phyloP scores from a whole-genome alignment of 2,329 filamentous ascomycete species.

The Calonectria pseudoreteaudii region DNA sequence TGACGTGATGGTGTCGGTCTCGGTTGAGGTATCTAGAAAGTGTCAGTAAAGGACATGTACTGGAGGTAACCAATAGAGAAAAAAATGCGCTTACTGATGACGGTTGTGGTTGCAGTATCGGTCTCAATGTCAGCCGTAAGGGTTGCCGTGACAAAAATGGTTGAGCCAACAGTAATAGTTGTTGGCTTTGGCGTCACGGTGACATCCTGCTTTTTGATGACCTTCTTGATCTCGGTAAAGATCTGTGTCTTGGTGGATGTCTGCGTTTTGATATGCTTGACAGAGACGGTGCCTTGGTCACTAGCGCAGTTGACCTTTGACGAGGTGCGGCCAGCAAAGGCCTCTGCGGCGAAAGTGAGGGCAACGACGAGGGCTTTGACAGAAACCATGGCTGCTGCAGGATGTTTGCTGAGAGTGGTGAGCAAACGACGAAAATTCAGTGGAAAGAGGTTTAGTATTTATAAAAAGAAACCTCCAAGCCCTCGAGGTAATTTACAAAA shows the following conservation, averaged over 20 bases:
- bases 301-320: conserved; percentile 1
- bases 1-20: background rate
- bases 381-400: background rate
- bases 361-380: background rate
- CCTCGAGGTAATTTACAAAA: too few relatives aligned
- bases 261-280: background rate
- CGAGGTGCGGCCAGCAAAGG: background rate
- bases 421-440: background rate
- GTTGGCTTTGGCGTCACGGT: background rate
- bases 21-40: background rate
- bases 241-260: background rate
- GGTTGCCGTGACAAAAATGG: background rate
- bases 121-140: background rate
- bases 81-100: background rate
- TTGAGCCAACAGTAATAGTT: background rate
- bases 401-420: background rate
- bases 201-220: background rate
- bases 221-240: background rate
- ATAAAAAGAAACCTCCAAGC: background rate
- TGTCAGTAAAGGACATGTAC: background rate
- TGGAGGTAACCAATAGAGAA: background rate
- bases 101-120: background rate
- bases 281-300: background rate
- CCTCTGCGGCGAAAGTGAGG: background rate
- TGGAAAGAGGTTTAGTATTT: background rate